Evolutionary conservation across 1,284 basidiomycete species (phyloP).

Genomic region (Apiotrichum veenhuisii): DNA sequence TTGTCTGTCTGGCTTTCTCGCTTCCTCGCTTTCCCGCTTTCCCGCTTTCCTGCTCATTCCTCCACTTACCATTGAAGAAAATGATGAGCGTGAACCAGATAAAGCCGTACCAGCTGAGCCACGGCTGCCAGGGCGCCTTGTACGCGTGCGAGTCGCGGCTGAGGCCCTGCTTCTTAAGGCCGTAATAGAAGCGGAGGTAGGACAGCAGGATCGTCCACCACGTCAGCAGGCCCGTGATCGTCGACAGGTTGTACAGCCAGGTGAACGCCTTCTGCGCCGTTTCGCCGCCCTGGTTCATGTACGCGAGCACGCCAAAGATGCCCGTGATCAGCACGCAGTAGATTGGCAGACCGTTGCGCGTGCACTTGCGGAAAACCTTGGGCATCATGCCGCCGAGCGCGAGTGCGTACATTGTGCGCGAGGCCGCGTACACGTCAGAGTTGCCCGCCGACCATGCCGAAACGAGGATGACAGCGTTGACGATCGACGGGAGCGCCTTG

Average conservation of each 20-base stretch:
- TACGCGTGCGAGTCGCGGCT: conserved; percentile 57
- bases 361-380: conserved; percentile 55
- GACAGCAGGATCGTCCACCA: conserved; percentile 68
- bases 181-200: conserved; percentile 69
- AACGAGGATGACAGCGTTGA: conserved; percentile 58
- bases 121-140: conserved; percentile 46
- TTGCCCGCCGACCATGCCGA: conserved; percentile 82
- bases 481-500: conserved; percentile 56
- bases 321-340: conserved; percentile 58
- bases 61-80: conserved; percentile 25
- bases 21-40: too few relatives aligned
- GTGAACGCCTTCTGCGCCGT: conserved; percentile 49
- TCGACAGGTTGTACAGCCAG: conserved; percentile 64
- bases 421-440: conserved; percentile 72
- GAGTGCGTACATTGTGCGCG: conserved; percentile 77
- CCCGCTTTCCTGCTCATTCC: too few relatives aligned
- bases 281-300: conserved; percentile 52
- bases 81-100: conserved; percentile 40
- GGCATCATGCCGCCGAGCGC: conserved; percentile 69
- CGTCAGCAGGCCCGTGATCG: conserved; percentile 64
- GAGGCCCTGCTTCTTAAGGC: conserved; percentile 59
- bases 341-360: conserved; percentile 68
- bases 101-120: conserved; percentile 21
- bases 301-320: conserved; percentile 55
- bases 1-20: too few relatives aligned